A percentile compares a stretch with the other conserved stretches of the same genome.
Conservation (phyloP, 768 basidiomycete species). For the Suillus bovinus region DNA sequence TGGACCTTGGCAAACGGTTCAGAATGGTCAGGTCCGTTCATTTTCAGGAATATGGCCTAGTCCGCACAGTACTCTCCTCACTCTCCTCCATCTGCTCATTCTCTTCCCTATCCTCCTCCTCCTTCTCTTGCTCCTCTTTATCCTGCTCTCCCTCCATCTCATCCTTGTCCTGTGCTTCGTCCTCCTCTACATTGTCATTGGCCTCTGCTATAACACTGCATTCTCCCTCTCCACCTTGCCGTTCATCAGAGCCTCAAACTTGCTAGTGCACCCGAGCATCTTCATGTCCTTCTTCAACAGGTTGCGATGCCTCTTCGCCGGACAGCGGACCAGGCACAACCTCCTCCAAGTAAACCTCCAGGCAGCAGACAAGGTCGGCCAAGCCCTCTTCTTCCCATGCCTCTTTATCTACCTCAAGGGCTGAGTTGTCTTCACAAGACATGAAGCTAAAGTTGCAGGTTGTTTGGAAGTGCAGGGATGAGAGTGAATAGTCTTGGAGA, state of each 20-base stretch:
- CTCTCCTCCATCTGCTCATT: not conserved
- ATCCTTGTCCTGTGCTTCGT: not conserved
- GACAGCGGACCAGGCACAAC: too few species aligned
- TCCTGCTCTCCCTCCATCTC: not conserved
- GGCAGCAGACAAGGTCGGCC: not conserved
- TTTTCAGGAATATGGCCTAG: too few species aligned
- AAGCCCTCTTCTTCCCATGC: slow-evolving; percentile 3
- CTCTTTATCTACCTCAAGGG: slow-evolving; percentile 1
- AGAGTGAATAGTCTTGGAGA: too few species aligned
- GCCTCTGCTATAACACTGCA: not conserved
- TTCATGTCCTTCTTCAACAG: not conserved
- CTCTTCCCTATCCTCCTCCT: not conserved
- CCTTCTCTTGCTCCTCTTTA: not conserved
- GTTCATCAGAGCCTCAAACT: not conserved
- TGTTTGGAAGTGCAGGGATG: too few species aligned
- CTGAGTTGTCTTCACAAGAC: not conserved
- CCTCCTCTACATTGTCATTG: not conserved
- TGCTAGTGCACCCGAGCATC: not conserved
- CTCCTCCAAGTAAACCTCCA: not conserved
- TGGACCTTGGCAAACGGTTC: too few species aligned
- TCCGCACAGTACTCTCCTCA: not conserved
- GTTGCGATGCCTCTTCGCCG: not conserved
- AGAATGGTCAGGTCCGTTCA: too few species aligned
- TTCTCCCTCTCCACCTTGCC: not conserved
- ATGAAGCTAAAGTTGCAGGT: not conserved